Evolutionary conservation across 1,139 yeast genomes (phyloP), one percentile per base, ranked within the genome.

Genomic region (Kluyveromyces sp.): DNA sequence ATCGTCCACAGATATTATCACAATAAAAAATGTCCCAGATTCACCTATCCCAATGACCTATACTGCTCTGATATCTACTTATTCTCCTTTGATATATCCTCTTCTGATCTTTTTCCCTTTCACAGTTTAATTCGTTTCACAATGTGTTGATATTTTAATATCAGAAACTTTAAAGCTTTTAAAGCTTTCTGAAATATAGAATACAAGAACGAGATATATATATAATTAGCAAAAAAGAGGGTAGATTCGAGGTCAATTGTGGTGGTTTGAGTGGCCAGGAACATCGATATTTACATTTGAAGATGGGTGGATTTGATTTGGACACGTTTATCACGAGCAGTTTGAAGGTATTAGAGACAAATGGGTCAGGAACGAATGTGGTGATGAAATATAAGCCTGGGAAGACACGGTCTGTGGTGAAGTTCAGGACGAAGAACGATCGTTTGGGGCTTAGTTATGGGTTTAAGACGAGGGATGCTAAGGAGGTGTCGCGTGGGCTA

Each of bases 401-500:
- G 35, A 55, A 58, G 35, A 60, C 57, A 35, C 58, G 53, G 26
- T 54, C 58, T 25, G 55, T 54, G 34, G 79, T 83, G 25, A 70
- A 73, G 42, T 78, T 87, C 64, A 88, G 86, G 62, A 75, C 88
- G 0, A 84, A 67, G 56, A 92, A 89, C 59, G 80, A 95, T 1
- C 72, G 69, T 21, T 72, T 81, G 10, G 95, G 95, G 2, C 73
- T 81, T 40, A 75, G 85, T 48, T 76, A 84, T 63, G 75, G 75
- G 53, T 78, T 74, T 58, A 73, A 73, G 49, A 81, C 95, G 0
- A 68, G 70, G 52, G 83, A 83, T 57, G 67, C 75, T 42, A 89
- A 89, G 64, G 96, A 89, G 62, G 75, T 90, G 38, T 82, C 92
- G 21, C 76, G 92, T 57, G 64, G 90, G 32, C 68, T 88, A 62